Percentiles rank a stretch among this genome's conserved stretches.
These are phyloP conservation scores for Thraustotheca clavata DNA, from an alignment of 352 stramenopile genomes.

Conservation along the genomic window DNA sequence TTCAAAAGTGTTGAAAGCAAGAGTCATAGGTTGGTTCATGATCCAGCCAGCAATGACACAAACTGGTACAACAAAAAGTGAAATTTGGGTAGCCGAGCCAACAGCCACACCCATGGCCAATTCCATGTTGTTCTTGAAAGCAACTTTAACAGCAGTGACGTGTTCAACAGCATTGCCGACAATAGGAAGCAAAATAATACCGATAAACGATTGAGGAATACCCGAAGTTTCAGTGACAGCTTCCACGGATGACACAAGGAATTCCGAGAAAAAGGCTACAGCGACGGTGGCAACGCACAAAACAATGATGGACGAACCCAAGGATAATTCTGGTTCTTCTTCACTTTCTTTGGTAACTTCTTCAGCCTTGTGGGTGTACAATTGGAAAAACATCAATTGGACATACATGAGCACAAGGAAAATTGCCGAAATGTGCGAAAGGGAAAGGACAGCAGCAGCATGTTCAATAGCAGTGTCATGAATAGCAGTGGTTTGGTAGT, in stretches of 20 bases:
- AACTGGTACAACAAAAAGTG: slow-evolving; percentile 94
- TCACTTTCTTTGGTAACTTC: slow-evolving; percentile 47
- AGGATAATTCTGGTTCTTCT: slow-evolving; percentile 58
- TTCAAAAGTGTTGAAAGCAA: slow-evolving; percentile 95
- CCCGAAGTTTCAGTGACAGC: slow-evolving; percentile 53
- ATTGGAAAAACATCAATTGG: slow-evolving; percentile 94
- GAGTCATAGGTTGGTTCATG: slow-evolving; percentile 89
- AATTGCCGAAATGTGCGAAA: slow-evolving; percentile 71
- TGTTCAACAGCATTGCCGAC: slow-evolving; percentile 98
- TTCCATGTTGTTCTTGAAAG: slow-evolving; percentile 98
- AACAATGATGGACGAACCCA: slow-evolving; percentile 66
- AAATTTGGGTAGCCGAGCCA: slow-evolving; percentile 94
- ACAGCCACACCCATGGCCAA: slow-evolving; percentile 96
- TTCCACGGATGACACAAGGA: slow-evolving; percentile 80
- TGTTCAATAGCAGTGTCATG: slow-evolving; percentile 63
- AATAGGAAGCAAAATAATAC: slow-evolving; percentile 95
- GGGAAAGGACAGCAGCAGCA: slow-evolving; percentile 33
- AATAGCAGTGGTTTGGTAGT: slow-evolving; percentile 68
- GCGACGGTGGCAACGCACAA: slow-evolving; percentile 83
- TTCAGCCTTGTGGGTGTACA: slow-evolving; percentile 85
- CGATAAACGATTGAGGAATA: slow-evolving; percentile 82
- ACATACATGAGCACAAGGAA: slow-evolving; percentile 90
- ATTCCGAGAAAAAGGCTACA: slow-evolving; percentile 93
- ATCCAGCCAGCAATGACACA: slow-evolving; percentile 93
- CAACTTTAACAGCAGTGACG: slow-evolving; percentile 94